These are phyloP conservation scores for Zygosaccharomyces sapae DNA, from an alignment of 1,139 yeast genomes.

Conservation along the genomic window DNA sequence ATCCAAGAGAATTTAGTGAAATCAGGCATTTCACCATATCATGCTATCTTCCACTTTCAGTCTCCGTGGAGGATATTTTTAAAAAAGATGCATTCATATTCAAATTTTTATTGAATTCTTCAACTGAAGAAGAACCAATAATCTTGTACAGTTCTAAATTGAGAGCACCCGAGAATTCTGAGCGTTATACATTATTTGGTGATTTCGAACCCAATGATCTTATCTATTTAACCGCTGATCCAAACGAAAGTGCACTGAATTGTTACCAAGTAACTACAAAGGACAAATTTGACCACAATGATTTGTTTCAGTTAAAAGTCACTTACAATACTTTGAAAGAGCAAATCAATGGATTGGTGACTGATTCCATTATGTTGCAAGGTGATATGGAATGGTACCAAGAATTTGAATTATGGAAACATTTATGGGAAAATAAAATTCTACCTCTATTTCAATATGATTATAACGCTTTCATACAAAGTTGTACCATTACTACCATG, in stretches of 20 bases:
- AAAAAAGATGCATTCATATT: constrained; percentile 29
- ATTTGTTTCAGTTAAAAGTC: constrained; percentile 24
- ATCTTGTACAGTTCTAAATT: constrained; percentile 22
- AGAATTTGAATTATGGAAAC: constrained; percentile 25
- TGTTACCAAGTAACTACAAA: constrained; percentile 23
- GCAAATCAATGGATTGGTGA: constrained; percentile 27
- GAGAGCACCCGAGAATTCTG: constrained; percentile 7
- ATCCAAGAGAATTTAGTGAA: constrained; percentile 16
- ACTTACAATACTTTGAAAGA: constrained; percentile 29
- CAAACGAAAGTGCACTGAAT: constrained; percentile 26
- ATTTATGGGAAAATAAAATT: constrained; percentile 25
- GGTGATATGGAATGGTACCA: constrained; percentile 27
- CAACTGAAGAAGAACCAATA: constrained; percentile 26
- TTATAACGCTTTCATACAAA: constrained; percentile 19
- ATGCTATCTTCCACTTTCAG: constrained; percentile 31
- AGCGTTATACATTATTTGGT: constrained; percentile 22
- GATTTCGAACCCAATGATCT: constrained; percentile 21
- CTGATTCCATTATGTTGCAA: constrained; percentile 27
- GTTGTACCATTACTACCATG: constrained; percentile 12
- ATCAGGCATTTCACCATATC: constrained; percentile 14
- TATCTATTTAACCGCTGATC: constrained; percentile 18
- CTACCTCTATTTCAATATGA: constrained; percentile 24
- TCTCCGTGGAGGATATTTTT: constrained; percentile 35
- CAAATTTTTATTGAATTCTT: constrained; percentile 31
- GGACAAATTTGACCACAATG: constrained; percentile 18